Evolutionary conservation across 306 rosid genomes (phyloP), one percentile per base, ranked within the genome.

Genomic region (Dryas alaskensis): DNA sequence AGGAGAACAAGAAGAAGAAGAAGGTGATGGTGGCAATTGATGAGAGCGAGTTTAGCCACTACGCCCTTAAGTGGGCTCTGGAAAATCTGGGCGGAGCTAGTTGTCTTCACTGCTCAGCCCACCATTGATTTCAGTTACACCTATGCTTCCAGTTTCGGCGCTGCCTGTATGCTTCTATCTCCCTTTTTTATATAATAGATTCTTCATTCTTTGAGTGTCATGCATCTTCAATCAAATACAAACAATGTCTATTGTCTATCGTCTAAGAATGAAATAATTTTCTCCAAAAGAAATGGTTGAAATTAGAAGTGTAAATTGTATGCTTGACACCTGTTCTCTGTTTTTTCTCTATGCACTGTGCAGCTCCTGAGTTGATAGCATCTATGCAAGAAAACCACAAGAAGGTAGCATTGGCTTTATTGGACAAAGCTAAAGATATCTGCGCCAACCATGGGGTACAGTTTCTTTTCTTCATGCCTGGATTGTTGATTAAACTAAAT

Each of bases 361-460:
- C 81, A 81, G 85, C 81, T 68, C 77, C 74, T 39, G 74, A 63
- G 55, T 65, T 81, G 64, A 58, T 65, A 1, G 52, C 19, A 22
- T 66, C 84, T 31, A 5, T 85, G 40, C 78, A 73, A 74, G 84
- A 69, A 31, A 76, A 80, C 65, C 64, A 65, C 22, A 47, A 37
- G 64, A 79, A 73, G 63, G n/a, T 47, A 0, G 76, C 84, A 7
- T 43, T 66, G 45, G 68, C 69, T 60, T 50, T 79, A 27, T 74
- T 85, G 72, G 76, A 76, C 73, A 79, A 57, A 53, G 84, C 78
- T 60, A 81, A 73, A 73, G 62, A 64, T 2, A 76, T 73, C 37
- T 85, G 80, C 61, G 77, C 80, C 51, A 66, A 48, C 4, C 74
- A 69, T 8, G 82, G 84, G 82, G 84, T 85, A 73, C 50, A 40